Evolutionary conservation across 495 filamentous ascomycete genomes (phyloP).

Genomic region (Pseudomonodictys pantanalensis): DNA sequence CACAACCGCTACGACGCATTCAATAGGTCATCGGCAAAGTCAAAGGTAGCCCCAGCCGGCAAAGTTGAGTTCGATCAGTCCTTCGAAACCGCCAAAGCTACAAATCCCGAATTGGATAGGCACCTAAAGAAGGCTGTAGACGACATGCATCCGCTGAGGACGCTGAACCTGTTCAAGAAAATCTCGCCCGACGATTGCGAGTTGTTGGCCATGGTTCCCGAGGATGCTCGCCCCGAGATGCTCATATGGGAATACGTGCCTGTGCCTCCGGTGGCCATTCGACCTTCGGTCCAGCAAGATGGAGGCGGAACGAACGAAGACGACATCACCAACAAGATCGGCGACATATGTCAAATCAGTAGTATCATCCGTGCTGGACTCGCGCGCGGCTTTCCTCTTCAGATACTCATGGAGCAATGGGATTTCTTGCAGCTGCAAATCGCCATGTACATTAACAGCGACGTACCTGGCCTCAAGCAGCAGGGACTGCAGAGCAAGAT

Average conservation of each 20-base stretch:
- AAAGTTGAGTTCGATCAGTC: constrained; percentile 82
- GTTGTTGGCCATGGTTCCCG: constrained; percentile 79
- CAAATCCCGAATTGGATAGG: constrained; percentile 79
- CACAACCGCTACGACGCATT: constrained; percentile 88
- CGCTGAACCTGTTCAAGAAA: constrained; percentile 84
- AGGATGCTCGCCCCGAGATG: constrained; percentile 89
- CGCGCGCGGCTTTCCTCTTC: constrained; percentile 73
- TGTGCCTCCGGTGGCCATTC: constrained; percentile 86
- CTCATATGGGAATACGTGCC: constrained; percentile 97
- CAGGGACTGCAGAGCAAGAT: constrained; percentile 74
- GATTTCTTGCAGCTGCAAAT: constrained; percentile 92
- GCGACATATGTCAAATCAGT: constrained; percentile 89
- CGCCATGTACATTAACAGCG: constrained; percentile 96
- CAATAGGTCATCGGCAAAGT: constrained; percentile 78
- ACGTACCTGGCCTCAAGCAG: constrained; percentile 81
- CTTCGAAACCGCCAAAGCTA: constrained; percentile 70
- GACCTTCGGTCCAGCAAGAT: constrained; percentile 90
- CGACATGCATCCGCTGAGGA: constrained; percentile 84
- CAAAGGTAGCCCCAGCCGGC: constrained; percentile 73
- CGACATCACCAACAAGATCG: constrained; percentile 89
- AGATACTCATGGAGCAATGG: constrained; percentile 97
- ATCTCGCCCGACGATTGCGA: constrained; percentile 87
- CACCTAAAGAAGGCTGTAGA: constrained; percentile 88
- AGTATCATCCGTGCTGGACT: constrained; percentile 76
- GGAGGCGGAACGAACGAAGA: constrained; percentile 90